Evolutionary conservation across 352 stramenopile species (phyloP).

Genomic region (Thraustochytrium sp.): DNA sequence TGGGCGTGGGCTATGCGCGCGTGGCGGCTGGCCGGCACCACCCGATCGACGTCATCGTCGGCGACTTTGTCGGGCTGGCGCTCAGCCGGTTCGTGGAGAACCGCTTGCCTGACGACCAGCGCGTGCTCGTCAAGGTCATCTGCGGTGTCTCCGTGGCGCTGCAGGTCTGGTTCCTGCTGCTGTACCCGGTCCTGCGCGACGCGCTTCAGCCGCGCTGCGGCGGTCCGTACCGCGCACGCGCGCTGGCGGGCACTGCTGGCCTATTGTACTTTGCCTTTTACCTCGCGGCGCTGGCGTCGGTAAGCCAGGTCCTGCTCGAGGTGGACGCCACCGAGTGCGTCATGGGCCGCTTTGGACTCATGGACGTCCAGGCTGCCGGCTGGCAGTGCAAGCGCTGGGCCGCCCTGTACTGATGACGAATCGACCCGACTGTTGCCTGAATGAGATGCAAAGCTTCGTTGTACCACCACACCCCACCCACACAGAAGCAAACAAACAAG

Average conservation of each 20-base stretch:
- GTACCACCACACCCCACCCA: too few relatives aligned
- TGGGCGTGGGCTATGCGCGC: conserved; percentile 30
- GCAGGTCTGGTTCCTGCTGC: conserved; percentile 27
- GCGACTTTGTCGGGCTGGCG: conserved; percentile 33
- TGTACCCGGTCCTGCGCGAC: not conserved
- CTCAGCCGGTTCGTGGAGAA: not conserved
- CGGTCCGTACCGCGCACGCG: not conserved
- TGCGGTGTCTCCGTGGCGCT: conserved; percentile 17
- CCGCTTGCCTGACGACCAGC: not conserved
- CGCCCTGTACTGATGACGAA: not conserved
- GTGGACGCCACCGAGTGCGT: not conserved
- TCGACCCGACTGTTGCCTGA: not conserved
- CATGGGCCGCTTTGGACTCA: not conserved
- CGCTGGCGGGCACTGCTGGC: not conserved
- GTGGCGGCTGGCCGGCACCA: conserved; percentile 46
- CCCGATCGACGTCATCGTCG: conserved; percentile 44
- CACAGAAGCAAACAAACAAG: too few relatives aligned
- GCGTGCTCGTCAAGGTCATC: conserved; percentile 1
- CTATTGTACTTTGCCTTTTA: conserved; percentile 20
- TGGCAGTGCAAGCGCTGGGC: not conserved
- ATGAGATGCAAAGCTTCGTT: too few relatives aligned
- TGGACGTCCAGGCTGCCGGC: not conserved
- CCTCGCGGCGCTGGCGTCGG: not conserved
- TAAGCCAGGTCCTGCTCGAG: not conserved
- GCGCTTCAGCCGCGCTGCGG: not conserved